Evolutionary conservation across 371 early-diverging fungal genomes (phyloP).

Genomic region (Funneliformis caledonium): DNA sequence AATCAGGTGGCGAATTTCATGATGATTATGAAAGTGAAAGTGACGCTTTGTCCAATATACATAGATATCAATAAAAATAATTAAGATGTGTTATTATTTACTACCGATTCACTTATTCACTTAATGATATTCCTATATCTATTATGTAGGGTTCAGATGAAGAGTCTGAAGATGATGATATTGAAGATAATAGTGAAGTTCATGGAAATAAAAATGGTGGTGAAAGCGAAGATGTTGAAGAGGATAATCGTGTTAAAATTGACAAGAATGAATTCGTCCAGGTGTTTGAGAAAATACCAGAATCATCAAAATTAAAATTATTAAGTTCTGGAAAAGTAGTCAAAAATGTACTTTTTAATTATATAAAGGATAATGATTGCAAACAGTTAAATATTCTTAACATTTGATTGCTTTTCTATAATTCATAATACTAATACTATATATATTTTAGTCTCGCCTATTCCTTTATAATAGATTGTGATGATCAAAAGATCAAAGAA

Average conservation of each 20-base stretch:
- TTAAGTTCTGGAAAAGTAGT: slow-evolving; percentile 26
- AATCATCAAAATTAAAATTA: slow-evolving; percentile 35
- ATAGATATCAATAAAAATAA: no score
- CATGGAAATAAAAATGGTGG: slow-evolving; percentile 2
- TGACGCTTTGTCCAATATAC: no score
- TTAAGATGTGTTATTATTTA: no score
- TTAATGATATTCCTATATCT: slow-evolving; percentile 3
- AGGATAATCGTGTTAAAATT: slow-evolving; percentile 21
- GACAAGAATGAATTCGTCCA: slow-evolving; percentile 20
- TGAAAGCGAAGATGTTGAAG: slow-evolving; percentile 6
- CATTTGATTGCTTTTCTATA: slow-evolving; percentile 19
- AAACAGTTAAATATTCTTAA: slow-evolving; percentile 33
- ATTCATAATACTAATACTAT: slow-evolving; percentile 32
- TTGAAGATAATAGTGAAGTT: neutral
- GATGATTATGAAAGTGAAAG: no score
- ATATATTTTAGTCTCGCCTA: slow-evolving; percentile 28
- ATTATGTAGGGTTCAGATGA: neutral
- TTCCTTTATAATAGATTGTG: slow-evolving; percentile 35
- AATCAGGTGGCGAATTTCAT: no score
- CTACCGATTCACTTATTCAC: neutral
- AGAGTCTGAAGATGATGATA: slow-evolving; percentile 11
- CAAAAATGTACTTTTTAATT: slow-evolving; percentile 35
- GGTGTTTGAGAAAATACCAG: slow-evolving; percentile 15
- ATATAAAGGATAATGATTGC: slow-evolving; percentile 9
- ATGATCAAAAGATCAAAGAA: slow-evolving; percentile 24